Conservation (phyloP, 805 yeast species). For the Torulaspora microellipsoides region DNA sequence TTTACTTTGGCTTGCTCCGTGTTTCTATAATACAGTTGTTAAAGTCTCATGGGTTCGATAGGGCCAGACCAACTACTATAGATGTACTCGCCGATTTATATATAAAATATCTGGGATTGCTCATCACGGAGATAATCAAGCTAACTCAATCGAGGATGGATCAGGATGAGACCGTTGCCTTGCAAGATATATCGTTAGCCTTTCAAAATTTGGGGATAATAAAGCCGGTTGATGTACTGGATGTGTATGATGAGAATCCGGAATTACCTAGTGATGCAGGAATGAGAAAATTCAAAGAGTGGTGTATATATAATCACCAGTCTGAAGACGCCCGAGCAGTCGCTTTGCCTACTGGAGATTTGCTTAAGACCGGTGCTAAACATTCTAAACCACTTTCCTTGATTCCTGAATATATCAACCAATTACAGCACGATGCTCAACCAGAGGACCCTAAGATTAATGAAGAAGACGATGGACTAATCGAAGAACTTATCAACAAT, state of each 20-base stretch:
- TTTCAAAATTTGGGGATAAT: slow-evolving; percentile 59
- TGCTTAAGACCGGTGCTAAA: slow-evolving; percentile 17
- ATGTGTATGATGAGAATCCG: slow-evolving; percentile 46
- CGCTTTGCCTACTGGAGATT: slow-evolving; percentile 33
- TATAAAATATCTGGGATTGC: slow-evolving; percentile 53
- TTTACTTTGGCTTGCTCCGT: slow-evolving; percentile 45
- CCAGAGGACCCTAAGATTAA: slow-evolving; percentile 13
- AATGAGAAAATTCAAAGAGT: slow-evolving; percentile 47
- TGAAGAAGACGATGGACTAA: slow-evolving; percentile 21
- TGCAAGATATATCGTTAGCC: slow-evolving; percentile 68
- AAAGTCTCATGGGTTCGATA: slow-evolving; percentile 79
- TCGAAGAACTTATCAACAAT: slow-evolving; percentile 30
- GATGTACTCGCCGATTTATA: slow-evolving; percentile 77
- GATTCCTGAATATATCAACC: slow-evolving; percentile 33
- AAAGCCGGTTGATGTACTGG: slow-evolving; percentile 52
- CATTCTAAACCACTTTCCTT: slow-evolving; percentile 23
- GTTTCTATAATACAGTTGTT: slow-evolving; percentile 52
- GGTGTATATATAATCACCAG: slow-evolving; percentile 46
- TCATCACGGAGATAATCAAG: slow-evolving; percentile 47
- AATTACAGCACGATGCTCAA: slow-evolving; percentile 15
- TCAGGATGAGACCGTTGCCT: slow-evolving; percentile 42
- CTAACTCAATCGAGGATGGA: slow-evolving; percentile 47
- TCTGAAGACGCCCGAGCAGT: slow-evolving; percentile 42
- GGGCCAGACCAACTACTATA: slow-evolving; percentile 63
- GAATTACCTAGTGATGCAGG: slow-evolving; percentile 45